Base-by-base conservation (phyloP, 352 stramenopile species). In the Phytopythium mirpurense region DNA sequence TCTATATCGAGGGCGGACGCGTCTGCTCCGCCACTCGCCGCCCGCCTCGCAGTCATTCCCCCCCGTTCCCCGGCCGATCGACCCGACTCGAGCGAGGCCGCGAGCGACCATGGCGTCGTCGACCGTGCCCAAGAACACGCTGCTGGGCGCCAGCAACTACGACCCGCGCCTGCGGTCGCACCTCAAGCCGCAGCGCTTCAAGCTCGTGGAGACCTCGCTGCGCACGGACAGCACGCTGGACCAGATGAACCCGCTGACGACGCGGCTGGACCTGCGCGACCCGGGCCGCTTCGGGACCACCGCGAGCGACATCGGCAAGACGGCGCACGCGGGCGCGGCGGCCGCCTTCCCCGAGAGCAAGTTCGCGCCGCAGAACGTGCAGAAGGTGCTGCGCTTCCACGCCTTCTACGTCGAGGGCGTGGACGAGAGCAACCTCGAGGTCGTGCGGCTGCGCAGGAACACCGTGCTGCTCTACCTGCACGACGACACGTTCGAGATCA, bases 401-500 rank as follows among this genome's bases (percentile, higher is more conserved):
- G 77, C 64, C 31, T 96, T 93, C 54, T 96, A 93, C 47, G 54
- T 93, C 36, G 87, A 96, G 40, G 68, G 59, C 15, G 83, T 95
- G 15, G 71, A 91, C 46, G 88, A 97, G 32, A 90, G 77, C 63
- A 85, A 86, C 45, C 57, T 83, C 23, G 89, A 95, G 59, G 42
- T 88, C 42, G 70, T 91, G 35, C 77, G 70, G 5, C 64, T 87
- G 31, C 90, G 72, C 59, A 90, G 72, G 45, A 92, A 78, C 57
- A 73, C 78, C n/a, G 76, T 91, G 18, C 44, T 97, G 51, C 62
- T 86, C 15, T 95, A 95, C 54, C 68, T 96, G 27, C 67, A 81
- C 26, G 88, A 96, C 57, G 78, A 95, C 46, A 95, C 80, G 23
- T 90, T 96, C 36, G 72, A 96, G 70, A 93, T 97, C 55, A 85